Base-by-base conservation (phyloP, 2,329 filamentous ascomycete species). In the Xylariaceae sp. region DNA sequence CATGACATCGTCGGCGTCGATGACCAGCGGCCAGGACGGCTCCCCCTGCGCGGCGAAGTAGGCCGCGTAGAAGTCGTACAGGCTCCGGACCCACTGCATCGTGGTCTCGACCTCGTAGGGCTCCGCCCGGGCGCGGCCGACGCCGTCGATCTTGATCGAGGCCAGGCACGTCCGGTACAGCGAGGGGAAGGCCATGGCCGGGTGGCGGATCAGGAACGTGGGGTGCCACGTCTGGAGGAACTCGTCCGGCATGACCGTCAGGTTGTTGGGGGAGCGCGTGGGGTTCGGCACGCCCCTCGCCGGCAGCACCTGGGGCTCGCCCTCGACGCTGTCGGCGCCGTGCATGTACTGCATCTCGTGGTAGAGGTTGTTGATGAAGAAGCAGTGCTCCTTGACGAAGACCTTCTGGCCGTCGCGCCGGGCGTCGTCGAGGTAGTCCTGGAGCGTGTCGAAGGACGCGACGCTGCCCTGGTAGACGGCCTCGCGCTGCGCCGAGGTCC, bases 1-100 rank as follows among this genome's bases (percentile, higher is more conserved):
- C 13, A 51, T 51, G 18, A 51, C 16, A 16, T 51, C 49, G 37
- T 51, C 49, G 15, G 49, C 49, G 13, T 51, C 49, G 13, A 51
- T 39, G 4, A 49, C 28, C 22, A 51, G 17, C 6, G 49, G 49
- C 46, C 46, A 51, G 17, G 41, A 41, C 12, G 32, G 24, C 19
- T 38, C 22, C 6, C 46, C 43, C 13, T 32, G 22, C 17, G 32
- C 18, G 4, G 41, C 41, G n/a, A 47, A 47, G 19, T 45, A 15
- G 2, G 36, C 12, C 17, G 29, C 9, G 16, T 51, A 49, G 19
- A 49, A 49, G 1, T 49, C 43, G 18, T 42, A 39, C 13, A 51
- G 19, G 4, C 29, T 4, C 15, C 46, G 39, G 1, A 40, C 30
- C 33, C 46, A 49, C 16, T 44, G 40, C 34, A 42, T 18, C 11